Evolutionary conservation across 495 filamentous ascomycete species (phyloP).

Genomic region (Penicillium argentinense): DNA sequence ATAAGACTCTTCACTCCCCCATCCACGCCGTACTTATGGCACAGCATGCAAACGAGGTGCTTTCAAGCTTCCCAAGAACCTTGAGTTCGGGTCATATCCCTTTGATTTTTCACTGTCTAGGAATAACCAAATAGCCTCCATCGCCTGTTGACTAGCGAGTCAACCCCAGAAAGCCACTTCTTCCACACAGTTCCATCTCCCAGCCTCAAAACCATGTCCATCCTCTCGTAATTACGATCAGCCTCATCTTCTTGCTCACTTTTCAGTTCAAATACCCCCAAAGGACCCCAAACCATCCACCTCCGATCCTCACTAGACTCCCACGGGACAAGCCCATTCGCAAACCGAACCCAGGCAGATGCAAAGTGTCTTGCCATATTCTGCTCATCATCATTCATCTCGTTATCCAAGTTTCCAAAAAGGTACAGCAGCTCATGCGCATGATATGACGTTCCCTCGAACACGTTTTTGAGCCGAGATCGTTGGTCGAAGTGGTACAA

Average conservation of each 20-base stretch:
- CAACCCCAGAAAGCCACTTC: conserved; percentile 23
- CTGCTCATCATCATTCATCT: conserved; percentile 19
- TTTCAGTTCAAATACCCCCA: conserved; percentile 12
- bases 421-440: conserved; percentile 34
- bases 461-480: conserved; percentile 24
- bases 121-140: conserved; percentile 7
- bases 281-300: conserved; percentile 32
- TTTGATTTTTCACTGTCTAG: background rate
- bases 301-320: background rate
- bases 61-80: too few species aligned
- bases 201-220: conserved; percentile 22
- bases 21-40: too few species aligned
- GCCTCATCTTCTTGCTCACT: conserved; percentile 26
- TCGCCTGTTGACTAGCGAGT: conserved; percentile 27
- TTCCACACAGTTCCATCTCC: conserved; percentile 22
- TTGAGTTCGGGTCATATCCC: too few species aligned
- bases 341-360: conserved; percentile 30
- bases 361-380: conserved; percentile 26
- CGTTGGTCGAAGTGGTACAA: conserved; percentile 33
- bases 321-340: conserved; percentile 25
- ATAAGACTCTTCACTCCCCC: too few species aligned
- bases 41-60: too few species aligned
- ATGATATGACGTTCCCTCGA: conserved; percentile 33
- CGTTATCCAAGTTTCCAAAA: conserved; percentile 26
- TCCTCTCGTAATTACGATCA: conserved; percentile 20